Percentiles rank a stretch among this genome's conserved stretches.
Evolutionary conservation across 164 flowering plant species (phyloP).

Genomic region (Annona cherimola): DNA sequence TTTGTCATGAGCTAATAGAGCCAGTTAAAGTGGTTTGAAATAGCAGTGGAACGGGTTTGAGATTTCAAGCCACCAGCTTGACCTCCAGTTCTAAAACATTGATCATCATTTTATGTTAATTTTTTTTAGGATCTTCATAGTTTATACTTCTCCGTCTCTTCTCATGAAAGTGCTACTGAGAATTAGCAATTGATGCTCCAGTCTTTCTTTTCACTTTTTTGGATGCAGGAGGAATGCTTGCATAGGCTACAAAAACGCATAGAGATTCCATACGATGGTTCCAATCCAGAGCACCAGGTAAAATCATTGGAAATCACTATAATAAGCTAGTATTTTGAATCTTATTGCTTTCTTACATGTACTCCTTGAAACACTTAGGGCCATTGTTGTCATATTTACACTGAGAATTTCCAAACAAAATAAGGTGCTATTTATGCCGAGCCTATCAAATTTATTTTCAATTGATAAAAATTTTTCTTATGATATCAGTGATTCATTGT

Average conservation of each 20-base stretch:
- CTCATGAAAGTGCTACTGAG: not conserved
- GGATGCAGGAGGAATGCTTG: slow-evolving; percentile 81
- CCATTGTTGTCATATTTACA: not conserved
- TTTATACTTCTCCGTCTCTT: not conserved
- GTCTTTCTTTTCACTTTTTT: slow-evolving; percentile 1
- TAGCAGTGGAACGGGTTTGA: too few species aligned
- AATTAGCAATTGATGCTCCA: not conserved
- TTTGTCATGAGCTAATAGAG: too few species aligned
- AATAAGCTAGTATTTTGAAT: not conserved
- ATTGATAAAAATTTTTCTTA: too few species aligned
- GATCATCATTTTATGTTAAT: not conserved
- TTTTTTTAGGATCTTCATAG: not conserved
- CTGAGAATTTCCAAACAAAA: not conserved
- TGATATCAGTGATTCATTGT: too few species aligned
- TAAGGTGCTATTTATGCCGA: not conserved
- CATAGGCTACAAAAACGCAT: slow-evolving; percentile 76
- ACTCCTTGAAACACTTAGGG: too few species aligned
- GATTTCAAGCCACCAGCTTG: too few species aligned
- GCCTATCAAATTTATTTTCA: not conserved
- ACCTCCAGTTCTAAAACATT: too few species aligned
- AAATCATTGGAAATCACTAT: not conserved
- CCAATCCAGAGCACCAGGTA: slow-evolving; percentile 85
- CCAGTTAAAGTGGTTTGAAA: too few species aligned
- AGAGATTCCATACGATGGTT: slow-evolving; percentile 81
- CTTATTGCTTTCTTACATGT: not conserved